Conservation (phyloP, 495 filamentous ascomycete genomes). For the Neurospora sp. region DNA sequence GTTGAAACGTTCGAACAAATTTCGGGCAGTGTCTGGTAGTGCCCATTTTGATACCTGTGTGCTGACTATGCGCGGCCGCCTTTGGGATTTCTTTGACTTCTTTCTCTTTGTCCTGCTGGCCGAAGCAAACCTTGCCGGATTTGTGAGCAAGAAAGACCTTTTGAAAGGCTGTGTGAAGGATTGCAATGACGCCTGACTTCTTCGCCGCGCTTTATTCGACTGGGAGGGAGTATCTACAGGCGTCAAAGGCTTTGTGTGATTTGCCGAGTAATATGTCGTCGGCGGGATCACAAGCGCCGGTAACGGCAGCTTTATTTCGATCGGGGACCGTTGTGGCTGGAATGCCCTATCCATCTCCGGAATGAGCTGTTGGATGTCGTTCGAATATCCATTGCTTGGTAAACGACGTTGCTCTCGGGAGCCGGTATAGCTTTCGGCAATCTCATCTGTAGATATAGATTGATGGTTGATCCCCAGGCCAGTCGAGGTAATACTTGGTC, state of each 20-base stretch:
- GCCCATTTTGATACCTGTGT: conserved; percentile 33
- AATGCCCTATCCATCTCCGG: conserved; percentile 37
- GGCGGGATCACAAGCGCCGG: conserved; percentile 3
- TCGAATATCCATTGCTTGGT: conserved; percentile 8
- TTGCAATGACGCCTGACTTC: conserved; percentile 10
- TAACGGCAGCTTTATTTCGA: conserved; percentile 19
- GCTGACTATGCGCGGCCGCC: conserved; percentile 18
- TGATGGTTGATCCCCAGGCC: neutral
- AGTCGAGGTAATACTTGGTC: neutral
- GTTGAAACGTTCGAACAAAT: conserved; percentile 36
- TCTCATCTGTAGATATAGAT: neutral
- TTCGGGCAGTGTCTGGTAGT: conserved; percentile 37
- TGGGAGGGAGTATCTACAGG: neutral
- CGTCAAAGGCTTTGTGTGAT: neutral
- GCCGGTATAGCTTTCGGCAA: neutral
- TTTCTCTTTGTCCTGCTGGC: conserved; percentile 27
- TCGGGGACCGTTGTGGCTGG: conserved; percentile 22
- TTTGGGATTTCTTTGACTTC: conserved; percentile 29
- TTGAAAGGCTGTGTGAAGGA: conserved; percentile 14
- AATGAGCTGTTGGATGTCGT: conserved; percentile 33
- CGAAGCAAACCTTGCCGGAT: conserved; percentile 14
- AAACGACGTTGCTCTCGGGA: neutral
- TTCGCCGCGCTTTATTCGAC: neutral
- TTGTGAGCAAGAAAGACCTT: conserved; percentile 11
- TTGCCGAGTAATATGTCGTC: neutral